A percentile compares a stretch with the other conserved stretches of the same genome.
Conservation (phyloP, 352 stramenopile species). For the Globisporangium barbulae region DNA sequence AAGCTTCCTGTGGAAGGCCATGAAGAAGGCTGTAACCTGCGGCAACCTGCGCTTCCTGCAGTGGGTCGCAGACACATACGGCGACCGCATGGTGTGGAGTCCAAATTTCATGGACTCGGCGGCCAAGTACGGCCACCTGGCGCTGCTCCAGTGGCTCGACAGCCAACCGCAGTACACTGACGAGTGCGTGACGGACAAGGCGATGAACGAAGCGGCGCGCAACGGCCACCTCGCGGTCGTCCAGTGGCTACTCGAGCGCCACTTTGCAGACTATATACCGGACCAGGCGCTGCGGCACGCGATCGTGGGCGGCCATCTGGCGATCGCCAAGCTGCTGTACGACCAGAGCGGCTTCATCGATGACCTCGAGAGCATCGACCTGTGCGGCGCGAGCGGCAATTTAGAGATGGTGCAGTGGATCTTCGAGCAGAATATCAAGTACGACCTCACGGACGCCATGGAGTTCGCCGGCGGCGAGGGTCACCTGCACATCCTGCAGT, state of each 20-base stretch:
- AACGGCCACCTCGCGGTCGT: conserved; percentile 8
- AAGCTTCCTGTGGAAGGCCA: conserved; percentile 18
- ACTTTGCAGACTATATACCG: conserved; percentile 11
- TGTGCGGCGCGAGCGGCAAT: conserved; percentile 13
- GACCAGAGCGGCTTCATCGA: conserved; percentile 13
- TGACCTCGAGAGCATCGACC: conserved; percentile 16
- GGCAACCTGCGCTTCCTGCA: conserved; percentile 12
- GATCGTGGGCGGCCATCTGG: conserved; percentile 16
- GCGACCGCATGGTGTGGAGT: conserved; percentile 4
- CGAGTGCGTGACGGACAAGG: conserved; percentile 12
- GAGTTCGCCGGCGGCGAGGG: conserved; percentile 18
- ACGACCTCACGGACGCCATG: conserved; percentile 21
- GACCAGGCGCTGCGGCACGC: conserved; percentile 13
- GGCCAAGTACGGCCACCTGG: conserved; percentile 13
- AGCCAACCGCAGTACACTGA: conserved; percentile 2
- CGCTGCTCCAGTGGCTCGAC: conserved; percentile 11
- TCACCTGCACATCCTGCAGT: conserved; percentile 26
- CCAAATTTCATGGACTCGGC: conserved; percentile 14
- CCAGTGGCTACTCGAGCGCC: conserved; percentile 10
- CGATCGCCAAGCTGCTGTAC: conserved; percentile 15
- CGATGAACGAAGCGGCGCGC: conserved; percentile 12
- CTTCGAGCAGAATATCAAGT: conserved; percentile 13
- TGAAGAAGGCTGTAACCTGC: conserved; percentile 11
- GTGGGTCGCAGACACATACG: conserved; percentile 8
- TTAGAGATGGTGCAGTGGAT: conserved; percentile 16